Percentiles rank a stretch among this genome's conserved stretches.
These are phyloP conservation scores for Moniliella sp. DNA, from an alignment of 1,284 basidiomycete species.

Conservation along the genomic window DNA sequence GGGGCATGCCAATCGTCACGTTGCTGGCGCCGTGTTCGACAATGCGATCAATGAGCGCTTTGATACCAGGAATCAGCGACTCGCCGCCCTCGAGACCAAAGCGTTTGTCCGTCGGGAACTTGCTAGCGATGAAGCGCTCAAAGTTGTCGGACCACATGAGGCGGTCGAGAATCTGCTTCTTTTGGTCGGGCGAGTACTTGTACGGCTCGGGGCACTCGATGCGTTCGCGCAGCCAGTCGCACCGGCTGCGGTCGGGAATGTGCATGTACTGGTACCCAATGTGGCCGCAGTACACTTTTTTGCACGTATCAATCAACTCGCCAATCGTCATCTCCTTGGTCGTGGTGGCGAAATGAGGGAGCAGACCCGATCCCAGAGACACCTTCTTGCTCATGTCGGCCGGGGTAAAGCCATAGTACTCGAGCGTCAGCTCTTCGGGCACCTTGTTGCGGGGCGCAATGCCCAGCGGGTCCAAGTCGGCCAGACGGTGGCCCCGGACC, in stretches of 20 bases:
- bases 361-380: constrained; percentile 75
- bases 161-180: constrained; percentile 92
- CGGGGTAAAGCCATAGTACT: constrained; percentile 70
- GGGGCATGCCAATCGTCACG: constrained; percentile 67
- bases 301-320: constrained; percentile 76
- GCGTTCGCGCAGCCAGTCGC: constrained; percentile 95
- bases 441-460: constrained; percentile 45
- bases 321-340: constrained; percentile 70
- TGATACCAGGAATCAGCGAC: constrained; percentile 92
- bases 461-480: constrained; percentile 80
- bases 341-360: constrained; percentile 67
- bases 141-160: constrained; percentile 98
- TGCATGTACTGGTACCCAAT: constrained; percentile 94
- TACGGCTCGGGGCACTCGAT: constrained; percentile 91
- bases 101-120: constrained; percentile 61
- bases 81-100: constrained; percentile 72
- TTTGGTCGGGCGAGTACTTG: constrained; percentile 93
- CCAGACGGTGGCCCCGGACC: constrained; percentile 90
- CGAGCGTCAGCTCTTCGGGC: constrained; percentile 26
- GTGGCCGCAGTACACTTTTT: constrained; percentile 81
- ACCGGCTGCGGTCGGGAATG: constrained; percentile 92
- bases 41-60: constrained; percentile 89
- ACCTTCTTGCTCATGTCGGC: constrained; percentile 83
- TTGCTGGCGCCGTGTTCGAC: constrained; percentile 87
- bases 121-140: constrained; percentile 56